A percentile compares a stretch with the other conserved stretches of the same genome.
These are phyloP conservation scores for Cyclocybe cylindracea DNA, from an alignment of 768 basidiomycete species.

Conservation along the genomic window DNA sequence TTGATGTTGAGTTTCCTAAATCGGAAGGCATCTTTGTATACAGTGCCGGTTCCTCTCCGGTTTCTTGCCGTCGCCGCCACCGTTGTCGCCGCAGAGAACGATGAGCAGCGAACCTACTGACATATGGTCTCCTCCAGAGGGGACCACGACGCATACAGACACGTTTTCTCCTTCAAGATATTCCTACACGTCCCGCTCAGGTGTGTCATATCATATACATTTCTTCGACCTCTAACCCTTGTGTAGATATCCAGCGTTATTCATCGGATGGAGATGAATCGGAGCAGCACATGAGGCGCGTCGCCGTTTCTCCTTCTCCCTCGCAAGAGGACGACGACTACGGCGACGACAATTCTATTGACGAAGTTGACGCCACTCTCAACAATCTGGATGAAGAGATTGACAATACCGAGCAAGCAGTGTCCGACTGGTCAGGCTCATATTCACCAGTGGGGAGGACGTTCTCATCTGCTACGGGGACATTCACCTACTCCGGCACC, in stretches of 20 bases:
- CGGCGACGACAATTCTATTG: conserved; percentile 59
- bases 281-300: conserved; percentile 49
- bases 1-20: conserved; percentile 14
- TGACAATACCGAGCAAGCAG: conserved; percentile 62
- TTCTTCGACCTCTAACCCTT: neutral
- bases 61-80: conserved; percentile 3
- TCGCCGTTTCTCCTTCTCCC: conserved; percentile 54
- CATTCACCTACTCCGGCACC: conserved; percentile 40
- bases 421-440: conserved; percentile 61
- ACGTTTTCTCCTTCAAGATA: conserved; percentile 62
- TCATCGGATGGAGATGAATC: conserved; percentile 55
- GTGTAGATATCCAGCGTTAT: conserved; percentile 42
- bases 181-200: conserved; percentile 57
- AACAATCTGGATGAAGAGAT: conserved; percentile 68
- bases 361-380: conserved; percentile 73
- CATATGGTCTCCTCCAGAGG: conserved; percentile 63
- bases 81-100: conserved; percentile 10
- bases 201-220: conserved; percentile 32
- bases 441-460: conserved; percentile 37
- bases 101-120: conserved; percentile 46
- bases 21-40: neutral
- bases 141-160: conserved; percentile 46
- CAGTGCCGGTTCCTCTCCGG: neutral
- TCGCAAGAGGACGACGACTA: conserved; percentile 39
- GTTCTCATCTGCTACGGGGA: conserved; percentile 36